Evolutionary conservation across 78 protist species (phyloP), one percentile per base, ranked within the genome.

Genomic region (Dictyostelium firmibasis): DNA sequence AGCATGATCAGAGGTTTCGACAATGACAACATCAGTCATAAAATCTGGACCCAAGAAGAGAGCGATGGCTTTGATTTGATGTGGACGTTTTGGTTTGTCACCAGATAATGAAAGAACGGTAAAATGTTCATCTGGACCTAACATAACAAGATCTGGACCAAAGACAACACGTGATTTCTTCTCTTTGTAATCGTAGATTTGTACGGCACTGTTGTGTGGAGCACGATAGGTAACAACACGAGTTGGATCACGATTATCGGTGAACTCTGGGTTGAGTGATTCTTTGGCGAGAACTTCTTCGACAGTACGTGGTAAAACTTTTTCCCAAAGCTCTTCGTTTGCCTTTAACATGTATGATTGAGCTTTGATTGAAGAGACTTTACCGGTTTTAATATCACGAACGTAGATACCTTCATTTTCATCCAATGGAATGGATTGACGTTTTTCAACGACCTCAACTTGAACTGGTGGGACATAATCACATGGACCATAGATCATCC

Each of bases 21-120:
- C 98, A 64, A 79, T 95, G 96, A 98, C 91, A 53, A 97, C 64
- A 93, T 98, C 99, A 5, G 99, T 97, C 95, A 83, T 91, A 50
- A 98, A 98, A 97, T 97, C 99, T 33, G 99, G 99, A 60, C 99
- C 99, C 33, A 98, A 91, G 53, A 69, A 92, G 36, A 98, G 96
- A 78, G 91, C 76, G 20, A 98, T 83, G 29, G 98, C 33, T 76
- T 81, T 41, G 92, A 98, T 98, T 31, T 47, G 92, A 93, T 98
- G 91, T 60, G 99, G 98, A 44, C 91, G 36, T 98, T 98, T 98
- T 67, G 99, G 99, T 95, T 96, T 98, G 87, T 95, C 99, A 60
- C 98, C 99, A 33, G 97, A 92, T 57, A 98, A 92, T 23, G 95
- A 87, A 36, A 98, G 91, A 74, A 87, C 91, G n/a, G 98, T 98